Base-by-base conservation (phyloP, 2,329 filamentous ascomycete species). In the Alternaria rosae region DNA sequence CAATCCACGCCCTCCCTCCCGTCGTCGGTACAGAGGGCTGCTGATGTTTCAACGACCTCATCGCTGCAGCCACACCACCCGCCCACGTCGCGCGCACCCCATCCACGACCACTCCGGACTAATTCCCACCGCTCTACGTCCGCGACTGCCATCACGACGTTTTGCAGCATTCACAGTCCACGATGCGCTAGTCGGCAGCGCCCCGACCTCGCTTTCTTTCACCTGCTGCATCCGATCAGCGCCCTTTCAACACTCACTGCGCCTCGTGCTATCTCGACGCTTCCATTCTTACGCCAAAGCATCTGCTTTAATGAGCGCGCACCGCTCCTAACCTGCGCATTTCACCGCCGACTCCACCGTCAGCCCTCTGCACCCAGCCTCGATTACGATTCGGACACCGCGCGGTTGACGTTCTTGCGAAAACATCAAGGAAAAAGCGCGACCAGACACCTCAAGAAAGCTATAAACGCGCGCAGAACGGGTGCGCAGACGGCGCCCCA, bases 401-500 rank as follows among this genome's bases (percentile, higher is more conserved):
- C 17, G 26, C 43, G 45, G 25, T 20, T 41, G 15, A 54, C 4
- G 6, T 15, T 32, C 15, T 50, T 43, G 57, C 48, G 12, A 56
- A 25, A 43, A 55, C 12, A 20, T 10, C 41, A 44, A 38, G 25
- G n/a, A n/a, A 21, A 21, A 10, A 6, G 43, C 20, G 20, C 35
- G 25, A 35, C 41, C 38, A 43, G 7, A 21, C 25, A 17, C 17
- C 23, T 20, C 26, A 23, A n/a, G 21, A 26, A 30, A 61, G 20
- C 12, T 23, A 25, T 15, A 58, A 53, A 56, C 41, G 54, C 63
- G 65, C 62, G 47, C 38, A 55, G 32, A 58, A 48, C 47, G 60
- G 71, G 61, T 69, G 71, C 65, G 73, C 75, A 70, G 75, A 72
- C 71, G 69, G 74, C 72, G 74, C 69, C 67, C 64, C 64, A 64